Percentiles rank a stretch among this genome's conserved stretches.
These are phyloP conservation scores for Aquilaria yunnanensis DNA, from an alignment of 345 rosid genomes.

Conservation along the genomic window DNA sequence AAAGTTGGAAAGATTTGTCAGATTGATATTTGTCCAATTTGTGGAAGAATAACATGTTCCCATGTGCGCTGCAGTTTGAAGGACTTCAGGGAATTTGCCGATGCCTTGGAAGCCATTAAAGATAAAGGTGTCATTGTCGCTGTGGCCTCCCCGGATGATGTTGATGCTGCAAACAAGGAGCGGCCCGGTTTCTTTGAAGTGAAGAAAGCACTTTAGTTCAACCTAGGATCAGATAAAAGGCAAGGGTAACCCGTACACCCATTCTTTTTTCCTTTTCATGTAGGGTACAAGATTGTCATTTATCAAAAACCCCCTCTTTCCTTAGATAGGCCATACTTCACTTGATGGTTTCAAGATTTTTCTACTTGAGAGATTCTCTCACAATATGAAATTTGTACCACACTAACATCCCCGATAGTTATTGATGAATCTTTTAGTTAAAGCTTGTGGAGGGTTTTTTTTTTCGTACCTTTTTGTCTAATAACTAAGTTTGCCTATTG, in stretches of 20 bases:
- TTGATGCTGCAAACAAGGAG: slow-evolving; percentile 64
- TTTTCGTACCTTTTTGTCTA: no score
- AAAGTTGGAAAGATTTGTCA: not conserved
- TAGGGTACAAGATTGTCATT: not conserved
- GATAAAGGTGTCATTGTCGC: slow-evolving; percentile 70
- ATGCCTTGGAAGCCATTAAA: slow-evolving; percentile 57
- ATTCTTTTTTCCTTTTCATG: not conserved
- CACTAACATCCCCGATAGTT: not conserved
- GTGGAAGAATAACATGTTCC: not conserved
- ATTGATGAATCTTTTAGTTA: no score
- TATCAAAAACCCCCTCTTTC: not conserved
- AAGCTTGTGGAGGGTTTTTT: no score
- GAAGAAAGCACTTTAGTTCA: slow-evolving; percentile 53
- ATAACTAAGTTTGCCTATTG: no score
- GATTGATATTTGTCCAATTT: not conserved
- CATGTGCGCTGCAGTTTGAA: slow-evolving; percentile 41
- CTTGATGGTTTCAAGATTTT: not conserved
- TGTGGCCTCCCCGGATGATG: slow-evolving; percentile 74
- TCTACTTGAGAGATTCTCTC: not conserved
- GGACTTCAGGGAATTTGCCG: slow-evolving; percentile 80
- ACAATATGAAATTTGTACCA: slow-evolving; percentile 4
- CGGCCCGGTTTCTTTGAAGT: slow-evolving; percentile 53
- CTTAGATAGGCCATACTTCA: not conserved
- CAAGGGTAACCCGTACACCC: not conserved
- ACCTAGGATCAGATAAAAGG: not conserved